Percentiles rank a stretch among this genome's conserved stretches.
Conservation (phyloP, 1,284 basidiomycete genomes). For the Ceratorhiza oryzae-sativae region DNA sequence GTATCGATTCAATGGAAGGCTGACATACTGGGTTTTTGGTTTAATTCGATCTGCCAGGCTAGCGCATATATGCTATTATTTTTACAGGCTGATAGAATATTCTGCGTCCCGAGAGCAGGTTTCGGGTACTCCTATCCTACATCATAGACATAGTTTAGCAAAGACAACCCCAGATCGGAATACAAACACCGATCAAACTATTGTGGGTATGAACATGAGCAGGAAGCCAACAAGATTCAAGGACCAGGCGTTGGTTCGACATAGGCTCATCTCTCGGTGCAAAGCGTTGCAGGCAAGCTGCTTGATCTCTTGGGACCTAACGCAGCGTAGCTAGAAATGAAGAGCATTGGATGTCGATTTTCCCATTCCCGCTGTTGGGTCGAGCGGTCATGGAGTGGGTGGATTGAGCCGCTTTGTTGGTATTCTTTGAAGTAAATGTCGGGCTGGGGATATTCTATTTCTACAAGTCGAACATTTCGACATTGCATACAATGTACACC, state of each 20-base stretch:
- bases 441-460: background rate
- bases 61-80: background rate
- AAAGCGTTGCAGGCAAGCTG: constrained; percentile 7
- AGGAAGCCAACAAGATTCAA: background rate
- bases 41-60: background rate
- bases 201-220: background rate
- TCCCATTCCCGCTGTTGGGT: constrained; percentile 23
- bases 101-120: background rate
- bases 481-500: background rate
- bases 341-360: constrained; percentile 17
- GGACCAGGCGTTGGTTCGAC: background rate
- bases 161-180: background rate
- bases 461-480: background rate
- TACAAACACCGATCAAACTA: background rate
- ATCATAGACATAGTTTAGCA: background rate
- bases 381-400: constrained; percentile 24
- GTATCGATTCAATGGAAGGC: too few relatives aligned
- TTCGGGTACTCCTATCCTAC: constrained; percentile 1
- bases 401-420: constrained; percentile 16
- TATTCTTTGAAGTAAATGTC: background rate
- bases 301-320: constrained; percentile 8
- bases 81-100: constrained; percentile 4
- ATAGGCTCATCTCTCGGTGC: background rate
- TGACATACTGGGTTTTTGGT: too few relatives aligned
- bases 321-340: constrained; percentile 31